Conservation (phyloP, 768 basidiomycete species). For the Serendipita sp. region DNA sequence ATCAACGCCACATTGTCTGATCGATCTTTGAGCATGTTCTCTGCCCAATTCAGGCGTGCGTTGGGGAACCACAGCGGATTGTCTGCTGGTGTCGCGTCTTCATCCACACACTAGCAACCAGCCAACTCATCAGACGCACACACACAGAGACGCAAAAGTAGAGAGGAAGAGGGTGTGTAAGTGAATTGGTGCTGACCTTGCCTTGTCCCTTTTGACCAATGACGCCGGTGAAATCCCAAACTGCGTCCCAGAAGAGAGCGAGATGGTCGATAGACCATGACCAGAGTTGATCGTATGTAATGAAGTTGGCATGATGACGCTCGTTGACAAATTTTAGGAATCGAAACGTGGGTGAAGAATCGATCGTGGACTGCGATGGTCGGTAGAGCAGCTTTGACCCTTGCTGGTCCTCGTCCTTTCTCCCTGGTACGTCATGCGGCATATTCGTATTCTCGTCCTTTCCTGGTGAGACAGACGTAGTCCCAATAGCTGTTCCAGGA, state of each 20-base stretch:
- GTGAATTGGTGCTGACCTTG: not conserved
- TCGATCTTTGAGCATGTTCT: slow-evolving; percentile 56
- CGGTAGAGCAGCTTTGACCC: slow-evolving; percentile 14
- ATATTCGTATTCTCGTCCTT: too few species aligned
- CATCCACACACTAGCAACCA: slow-evolving; percentile 37
- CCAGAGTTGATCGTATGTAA: slow-evolving; percentile 48
- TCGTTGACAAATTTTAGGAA: slow-evolving; percentile 30
- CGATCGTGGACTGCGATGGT: slow-evolving; percentile 3
- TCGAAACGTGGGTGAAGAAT: slow-evolving; percentile 11
- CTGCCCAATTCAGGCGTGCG: slow-evolving; percentile 61
- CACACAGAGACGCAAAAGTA: too few species aligned
- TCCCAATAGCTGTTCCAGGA: too few species aligned
- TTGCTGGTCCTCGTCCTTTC: too few species aligned
- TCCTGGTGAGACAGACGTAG: too few species aligned
- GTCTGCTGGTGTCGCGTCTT: slow-evolving; percentile 31
- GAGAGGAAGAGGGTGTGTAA: too few species aligned
- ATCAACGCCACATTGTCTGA: slow-evolving; percentile 48
- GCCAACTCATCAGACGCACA: too few species aligned
- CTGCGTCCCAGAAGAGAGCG: slow-evolving; percentile 49
- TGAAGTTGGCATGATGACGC: slow-evolving; percentile 23
- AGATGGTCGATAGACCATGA: slow-evolving; percentile 45
- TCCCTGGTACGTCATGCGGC: too few species aligned
- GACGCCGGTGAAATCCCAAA: slow-evolving; percentile 55
- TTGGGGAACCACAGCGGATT: slow-evolving; percentile 61
- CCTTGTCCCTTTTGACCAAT: slow-evolving; percentile 40